Base-by-base conservation (phyloP, 2,329 filamentous ascomycete genomes). In the Penicillium sp. region DNA sequence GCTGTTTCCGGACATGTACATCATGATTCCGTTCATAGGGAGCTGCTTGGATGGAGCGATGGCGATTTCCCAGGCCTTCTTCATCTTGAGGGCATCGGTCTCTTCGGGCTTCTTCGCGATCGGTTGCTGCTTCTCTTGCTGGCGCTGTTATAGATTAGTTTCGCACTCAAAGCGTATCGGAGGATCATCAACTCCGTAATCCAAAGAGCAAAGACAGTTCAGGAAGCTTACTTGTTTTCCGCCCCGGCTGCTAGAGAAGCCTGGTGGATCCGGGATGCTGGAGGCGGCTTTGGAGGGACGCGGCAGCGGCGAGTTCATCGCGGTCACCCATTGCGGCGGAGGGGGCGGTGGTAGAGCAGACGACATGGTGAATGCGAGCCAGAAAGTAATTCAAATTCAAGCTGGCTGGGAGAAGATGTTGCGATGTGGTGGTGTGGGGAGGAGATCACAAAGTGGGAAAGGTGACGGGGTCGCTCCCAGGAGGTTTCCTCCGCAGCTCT, bases 1-100 rank as follows among this genome's bases (percentile, higher is more conserved):
- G 63, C 92, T 93, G 81, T 98, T 99, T 72, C 95, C 95, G 35
- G 94, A 96, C 95, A 99, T 99, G 85, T 99, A 99, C 93, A 98
- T 98, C 89, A 97, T 97, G 76, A 99, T 94, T 65, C 89, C 93
- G 59, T 96, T 98, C 95, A 99, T 99, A 60, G 95, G 95, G 51
- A 99, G 84, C 75, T 90, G 89, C 82, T 99, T 99, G 64, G 95
- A 89, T 0, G 95, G 95, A 2, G 90, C 94, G 52, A 99, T 87
- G 45, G 95, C 94, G 48, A 99, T 86, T 79, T 99, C 95, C 95
- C 95, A 99, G 0, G 95, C 95, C 78, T 99, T 99, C 81, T 99
- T 99, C 71, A 99, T 82, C 83, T 98, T 98, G 65, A 99, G 83
- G 25, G 90, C 93, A 76, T 98, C 94, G 84, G 93, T 97, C 79